These are phyloP conservation scores for Leucaena leucocephala DNA, from an alignment of 306 rosid species.

Conservation along the genomic window DNA sequence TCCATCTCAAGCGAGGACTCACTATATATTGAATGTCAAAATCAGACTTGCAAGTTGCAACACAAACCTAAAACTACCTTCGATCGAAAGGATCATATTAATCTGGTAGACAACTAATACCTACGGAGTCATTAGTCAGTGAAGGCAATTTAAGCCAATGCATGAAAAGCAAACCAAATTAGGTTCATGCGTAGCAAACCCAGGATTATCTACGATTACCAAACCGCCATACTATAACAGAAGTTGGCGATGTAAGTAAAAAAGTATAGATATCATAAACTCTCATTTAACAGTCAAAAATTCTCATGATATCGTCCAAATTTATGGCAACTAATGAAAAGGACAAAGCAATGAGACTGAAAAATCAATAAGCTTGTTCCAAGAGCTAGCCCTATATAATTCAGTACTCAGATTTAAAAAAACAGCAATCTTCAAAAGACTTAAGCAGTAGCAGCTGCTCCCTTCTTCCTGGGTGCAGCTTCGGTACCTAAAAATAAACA, in stretches of 20 bases:
- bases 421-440: constrained; percentile 26
- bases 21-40: not conserved
- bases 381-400: constrained; percentile 37
- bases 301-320: constrained; percentile 42
- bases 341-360: constrained; percentile 33
- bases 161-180: not conserved
- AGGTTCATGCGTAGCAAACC: not conserved
- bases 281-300: constrained; percentile 24
- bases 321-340: constrained; percentile 43
- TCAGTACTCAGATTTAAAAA: constrained; percentile 36
- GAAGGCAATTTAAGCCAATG: not conserved
- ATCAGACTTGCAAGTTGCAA: not conserved
- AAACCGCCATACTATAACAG: not conserved
- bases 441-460: constrained; percentile 76
- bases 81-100: not conserved
- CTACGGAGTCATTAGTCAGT: not conserved
- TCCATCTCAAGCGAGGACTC: not conserved
- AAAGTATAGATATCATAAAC: constrained; percentile 29
- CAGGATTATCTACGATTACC: not conserved
- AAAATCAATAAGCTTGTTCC: constrained; percentile 28
- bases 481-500: constrained; percentile 50
- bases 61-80: not conserved
- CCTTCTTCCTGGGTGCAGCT: constrained; percentile 97
- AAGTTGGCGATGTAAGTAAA: not conserved
- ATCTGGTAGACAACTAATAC: not conserved